Base-by-base conservation (phyloP, 495 filamentous ascomycete genomes). In the Talaromyces adpressus region DNA sequence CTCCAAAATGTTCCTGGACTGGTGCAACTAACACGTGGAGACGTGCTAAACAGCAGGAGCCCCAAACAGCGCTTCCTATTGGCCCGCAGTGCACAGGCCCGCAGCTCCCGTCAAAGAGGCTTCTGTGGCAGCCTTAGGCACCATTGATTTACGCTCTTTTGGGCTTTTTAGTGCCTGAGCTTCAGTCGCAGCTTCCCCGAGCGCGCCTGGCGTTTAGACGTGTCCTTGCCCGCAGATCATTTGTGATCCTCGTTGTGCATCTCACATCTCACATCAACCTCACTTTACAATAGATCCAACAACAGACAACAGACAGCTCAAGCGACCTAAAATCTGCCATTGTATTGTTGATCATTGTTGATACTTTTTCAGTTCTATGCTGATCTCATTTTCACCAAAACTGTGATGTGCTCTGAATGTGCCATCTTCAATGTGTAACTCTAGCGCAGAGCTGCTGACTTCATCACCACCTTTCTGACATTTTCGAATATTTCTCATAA, bases 121-220 rank as follows among this genome's bases (percentile, higher is more conserved):
- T 22, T 49, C n/a, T 6, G 7, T 54, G 51, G 51, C 51, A 29
- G 51, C 51, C 51, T 54, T 54, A 29, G 51, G 51, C 51, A 23
- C 45, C 45, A 6, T 49, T 49, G 45, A 49, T 49, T 49, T 49
- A 18, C 45, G 2, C n/a, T 2, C 45, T 49, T 49, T 49, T 18
- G 8, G n/a, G 45, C 45, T 22, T 49, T 49, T 49, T 49, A 20
- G 45, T 4, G 45, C 45, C 18, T 22, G 9, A 30, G 34, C 60
- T 16, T 25, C 23, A 2, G 41, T 53, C 45, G 45, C 60, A 60
- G 34, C 34, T 60, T 60, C 58, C 58, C 58, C 22, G 60, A 62
- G 45, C 60, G 45, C 60, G 60, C 60, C 39, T 52, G 39, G 2
- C 30, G 18, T 36, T 8, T 20, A 58, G 11, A 20, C 18, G 56